phyloP scores from a whole-genome alignment of 495 filamentous ascomycete genomes.

The Hypoxylon fragiforme region DNA sequence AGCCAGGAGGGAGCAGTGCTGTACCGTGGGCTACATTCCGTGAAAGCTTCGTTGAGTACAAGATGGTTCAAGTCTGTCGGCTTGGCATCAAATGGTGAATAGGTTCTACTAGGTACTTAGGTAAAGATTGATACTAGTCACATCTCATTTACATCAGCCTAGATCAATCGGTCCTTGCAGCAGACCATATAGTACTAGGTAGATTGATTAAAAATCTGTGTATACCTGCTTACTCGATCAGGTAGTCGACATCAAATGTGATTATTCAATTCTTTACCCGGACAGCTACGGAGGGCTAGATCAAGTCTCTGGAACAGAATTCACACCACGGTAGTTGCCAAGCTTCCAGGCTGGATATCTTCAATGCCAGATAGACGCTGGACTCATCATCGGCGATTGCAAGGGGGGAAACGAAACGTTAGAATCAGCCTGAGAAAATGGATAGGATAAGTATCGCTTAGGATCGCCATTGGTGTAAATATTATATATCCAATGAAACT shows the following conservation, averaged over 20 bases:
- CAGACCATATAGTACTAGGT: background rate
- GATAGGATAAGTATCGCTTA: background rate
- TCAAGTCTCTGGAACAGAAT: background rate
- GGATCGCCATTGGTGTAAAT: slow-evolving; percentile 3
- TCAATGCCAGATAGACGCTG: background rate
- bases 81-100: too few relatives aligned
- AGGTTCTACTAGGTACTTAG: too few relatives aligned
- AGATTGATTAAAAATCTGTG: background rate
- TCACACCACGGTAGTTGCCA: background rate
- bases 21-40: too few relatives aligned
- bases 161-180: too few relatives aligned
- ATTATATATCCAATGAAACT: slow-evolving; percentile 6
- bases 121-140: too few relatives aligned
- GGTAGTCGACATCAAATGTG: background rate
- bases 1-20: background rate
- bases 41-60: too few relatives aligned
- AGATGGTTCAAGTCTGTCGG: too few relatives aligned
- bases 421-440: background rate
- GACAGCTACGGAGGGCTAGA: background rate
- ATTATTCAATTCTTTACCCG: slow-evolving; percentile 2
- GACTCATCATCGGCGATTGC: background rate
- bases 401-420: background rate
- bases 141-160: too few relatives aligned
- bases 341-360: too few relatives aligned
- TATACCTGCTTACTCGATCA: background rate